These are phyloP conservation scores for Articulospora tetracladia DNA, from an alignment of 495 filamentous ascomycete species.

Conservation along the genomic window DNA sequence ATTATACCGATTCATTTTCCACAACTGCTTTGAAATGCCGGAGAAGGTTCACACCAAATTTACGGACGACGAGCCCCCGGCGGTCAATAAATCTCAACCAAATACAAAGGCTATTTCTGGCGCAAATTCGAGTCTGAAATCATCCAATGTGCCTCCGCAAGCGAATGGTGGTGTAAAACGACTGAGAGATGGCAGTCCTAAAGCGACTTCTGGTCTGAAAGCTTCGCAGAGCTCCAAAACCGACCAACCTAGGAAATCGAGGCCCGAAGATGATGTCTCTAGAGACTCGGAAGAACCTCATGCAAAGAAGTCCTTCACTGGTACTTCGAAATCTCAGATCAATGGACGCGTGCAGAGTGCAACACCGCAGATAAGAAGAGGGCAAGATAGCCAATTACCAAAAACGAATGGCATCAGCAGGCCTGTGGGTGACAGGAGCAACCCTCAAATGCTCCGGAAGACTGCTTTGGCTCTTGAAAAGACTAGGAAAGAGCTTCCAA, in stretches of 20 bases:
- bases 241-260: background rate
- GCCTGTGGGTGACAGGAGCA: background rate
- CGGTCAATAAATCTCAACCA: background rate
- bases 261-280: background rate
- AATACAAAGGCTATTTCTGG: background rate
- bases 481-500: slow-evolving; percentile 64
- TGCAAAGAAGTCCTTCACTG: background rate
- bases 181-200: slow-evolving; percentile 20
- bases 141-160: background rate
- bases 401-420: background rate
- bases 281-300: background rate
- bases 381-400: background rate
- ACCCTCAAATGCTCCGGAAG: background rate
- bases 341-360: background rate
- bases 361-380: background rate
- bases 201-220: background rate
- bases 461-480: slow-evolving; percentile 15
- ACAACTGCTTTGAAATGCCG: slow-evolving; percentile 38
- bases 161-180: slow-evolving; percentile 13
- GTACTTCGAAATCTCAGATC: background rate
- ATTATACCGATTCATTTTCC: background rate
- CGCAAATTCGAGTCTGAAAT: background rate
- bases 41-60: slow-evolving; percentile 43
- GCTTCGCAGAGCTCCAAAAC: background rate
- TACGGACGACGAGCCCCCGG: slow-evolving; percentile 23